Conservation (phyloP, 176 grass and related monocot genomes). For the Hordeum marinum region DNA sequence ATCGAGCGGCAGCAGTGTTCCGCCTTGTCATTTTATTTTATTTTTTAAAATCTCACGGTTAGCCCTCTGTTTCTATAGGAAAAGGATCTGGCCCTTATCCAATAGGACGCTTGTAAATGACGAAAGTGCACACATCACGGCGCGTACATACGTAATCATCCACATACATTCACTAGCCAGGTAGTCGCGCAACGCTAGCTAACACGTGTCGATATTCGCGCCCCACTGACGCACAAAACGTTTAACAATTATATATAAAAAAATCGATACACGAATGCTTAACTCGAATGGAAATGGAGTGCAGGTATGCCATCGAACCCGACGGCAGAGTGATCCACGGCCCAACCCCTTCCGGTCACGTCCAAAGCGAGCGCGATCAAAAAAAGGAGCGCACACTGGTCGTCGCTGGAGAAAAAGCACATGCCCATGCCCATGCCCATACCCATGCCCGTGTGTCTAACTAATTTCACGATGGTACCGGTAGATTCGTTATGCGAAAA, state of each 20-base stretch:
- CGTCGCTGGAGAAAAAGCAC: neutral
- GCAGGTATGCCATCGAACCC: no score
- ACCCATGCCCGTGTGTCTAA: neutral
- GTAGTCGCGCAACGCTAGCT: neutral
- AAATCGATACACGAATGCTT: no score
- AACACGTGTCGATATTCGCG: constrained; percentile 3
- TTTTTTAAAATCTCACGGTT: no score
- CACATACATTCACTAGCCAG: neutral
- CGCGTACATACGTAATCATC: neutral
- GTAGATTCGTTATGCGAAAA: neutral
- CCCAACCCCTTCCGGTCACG: neutral
- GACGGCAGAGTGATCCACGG: no score
- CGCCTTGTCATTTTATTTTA: no score
- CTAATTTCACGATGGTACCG: neutral
- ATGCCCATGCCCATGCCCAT: neutral
- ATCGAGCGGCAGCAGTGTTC: neutral
- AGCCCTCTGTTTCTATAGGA: no score
- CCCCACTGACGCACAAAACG: neutral
- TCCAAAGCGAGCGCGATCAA: neutral
- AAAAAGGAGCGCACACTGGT: neutral
- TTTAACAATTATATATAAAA: no score
- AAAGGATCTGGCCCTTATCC: neutral
- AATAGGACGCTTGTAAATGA: neutral
- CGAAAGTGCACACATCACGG: constrained; percentile 15
- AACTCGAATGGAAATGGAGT: no score